These are phyloP conservation scores for Grigorovia transvaalensis DNA, from an alignment of 805 yeast species.

Conservation along the genomic window DNA sequence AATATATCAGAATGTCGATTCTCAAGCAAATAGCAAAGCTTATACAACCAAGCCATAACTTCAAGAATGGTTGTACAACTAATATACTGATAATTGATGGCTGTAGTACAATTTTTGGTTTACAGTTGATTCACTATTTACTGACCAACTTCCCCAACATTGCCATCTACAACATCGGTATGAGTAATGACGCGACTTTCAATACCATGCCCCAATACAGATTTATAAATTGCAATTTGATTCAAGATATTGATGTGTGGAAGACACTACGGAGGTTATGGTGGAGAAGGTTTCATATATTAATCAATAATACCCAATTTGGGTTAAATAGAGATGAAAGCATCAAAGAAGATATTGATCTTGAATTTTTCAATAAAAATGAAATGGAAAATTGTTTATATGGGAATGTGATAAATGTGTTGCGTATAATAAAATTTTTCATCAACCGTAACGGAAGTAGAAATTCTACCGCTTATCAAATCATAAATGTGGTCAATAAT, in stretches of 20 bases:
- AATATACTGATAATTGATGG: background rate
- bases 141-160: background rate
- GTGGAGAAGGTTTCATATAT: background rate
- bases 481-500: background rate
- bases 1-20: no score
- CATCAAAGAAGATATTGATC: background rate
- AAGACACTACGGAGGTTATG: background rate
- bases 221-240: constrained; percentile 6
- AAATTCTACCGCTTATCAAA: background rate
- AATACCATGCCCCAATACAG: background rate
- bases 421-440: constrained; percentile 15
- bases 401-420: constrained; percentile 15
- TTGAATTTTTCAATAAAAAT: background rate
- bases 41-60: background rate
- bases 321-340: constrained; percentile 1
- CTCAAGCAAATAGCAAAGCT: background rate
- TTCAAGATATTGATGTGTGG: background rate
- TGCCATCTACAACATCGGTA: background rate
- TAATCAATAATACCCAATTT: background rate
- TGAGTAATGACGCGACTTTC: background rate
- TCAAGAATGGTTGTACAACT: background rate
- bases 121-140: background rate
- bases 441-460: background rate
- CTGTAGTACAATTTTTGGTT: background rate
- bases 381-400: constrained; percentile 7